Base-by-base conservation (phyloP, 225 moss, liverwort and hornwort genomes). In the Sphagnum tenellum region DNA sequence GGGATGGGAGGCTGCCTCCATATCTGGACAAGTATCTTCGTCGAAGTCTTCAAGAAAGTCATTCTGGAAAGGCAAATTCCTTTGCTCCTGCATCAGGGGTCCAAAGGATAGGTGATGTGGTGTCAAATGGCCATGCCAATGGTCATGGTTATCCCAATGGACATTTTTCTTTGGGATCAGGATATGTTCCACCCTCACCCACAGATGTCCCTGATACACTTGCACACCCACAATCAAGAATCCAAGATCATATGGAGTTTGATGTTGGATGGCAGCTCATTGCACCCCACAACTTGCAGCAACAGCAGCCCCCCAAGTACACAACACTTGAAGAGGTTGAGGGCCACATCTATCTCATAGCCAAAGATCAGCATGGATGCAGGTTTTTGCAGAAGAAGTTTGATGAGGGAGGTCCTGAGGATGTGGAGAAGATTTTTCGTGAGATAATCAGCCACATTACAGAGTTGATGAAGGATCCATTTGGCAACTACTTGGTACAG, bases 341-440 rank as follows among this genome's bases (percentile, higher is more conserved):
- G 70, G 96, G 96, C 9, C 89, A 86, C 51, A 90, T 96, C 58
- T 92, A 90, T 75, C 78, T 88, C 49, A 92, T 96, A 64, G 96
- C 96, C 58, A 96, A 96, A 63, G 96, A 96, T 76, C 96, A 96
- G 71, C 92, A 96, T 53, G 96, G 96, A 4, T 96, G 96, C 75
- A 88, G 96, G 66, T 96, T 96, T 69, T 70, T 96, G 70, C 96
- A 96, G 80, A 90, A 92, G 75, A 96, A 96, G 76, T 96, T 96
- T 59, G 96, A 96, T 47, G 96, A 96, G 72, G 96, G 96, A 45
- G 92, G 96, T 14, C 83, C 90, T 3, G 96, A 92, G 62, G 96
- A 92, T 67, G 96, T 96, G 69, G 84, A 92, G 78, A 96, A 92
- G 65, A 92, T 96, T 8, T 96, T 96, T 14, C 76, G 77, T 62